Conservation (phyloP, 768 basidiomycete genomes). For the Candolleomyces efflorescens region DNA sequence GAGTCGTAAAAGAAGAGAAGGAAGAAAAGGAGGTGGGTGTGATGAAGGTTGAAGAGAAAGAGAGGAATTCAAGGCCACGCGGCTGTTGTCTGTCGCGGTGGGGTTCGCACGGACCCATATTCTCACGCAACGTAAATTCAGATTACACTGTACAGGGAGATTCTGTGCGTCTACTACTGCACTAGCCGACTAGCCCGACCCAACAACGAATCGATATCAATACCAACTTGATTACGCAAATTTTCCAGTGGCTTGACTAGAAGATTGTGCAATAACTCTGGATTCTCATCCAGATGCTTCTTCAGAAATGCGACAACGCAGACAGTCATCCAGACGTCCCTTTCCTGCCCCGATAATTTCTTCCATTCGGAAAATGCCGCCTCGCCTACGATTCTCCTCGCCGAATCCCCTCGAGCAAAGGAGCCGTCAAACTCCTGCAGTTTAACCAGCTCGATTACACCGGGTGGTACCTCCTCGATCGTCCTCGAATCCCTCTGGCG, state of each 20-base stretch:
- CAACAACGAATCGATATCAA: conserved; percentile 16
- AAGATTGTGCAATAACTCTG: conserved; percentile 39
- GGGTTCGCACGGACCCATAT: conserved; percentile 32
- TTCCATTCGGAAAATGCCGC: conserved; percentile 27
- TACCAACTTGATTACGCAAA: conserved; percentile 17
- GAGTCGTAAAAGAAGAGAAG: conserved; percentile 20
- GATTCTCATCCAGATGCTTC: conserved; percentile 16
- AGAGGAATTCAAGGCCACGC: conserved; percentile 12
- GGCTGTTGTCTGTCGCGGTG: conserved; percentile 20
- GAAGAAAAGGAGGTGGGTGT: conserved; percentile 19
- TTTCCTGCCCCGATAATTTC: conserved; percentile 21
- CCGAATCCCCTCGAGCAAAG: conserved; percentile 28
- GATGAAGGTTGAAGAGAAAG: conserved; percentile 15
- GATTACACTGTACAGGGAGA: neutral
- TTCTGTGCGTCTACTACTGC: neutral
- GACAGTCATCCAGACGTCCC: conserved; percentile 44
- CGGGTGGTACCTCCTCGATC: conserved; percentile 11
- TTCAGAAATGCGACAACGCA: conserved; percentile 42
- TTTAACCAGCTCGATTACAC: conserved; percentile 32
- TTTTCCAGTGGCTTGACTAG: conserved; percentile 38
- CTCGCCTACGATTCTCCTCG: conserved; percentile 33
- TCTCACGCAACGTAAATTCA: neutral
- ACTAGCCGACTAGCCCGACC: conserved; percentile 5
- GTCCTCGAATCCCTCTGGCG: neutral
- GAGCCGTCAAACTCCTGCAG: conserved; percentile 47